phyloP scores from a whole-genome alignment of 371 early-diverging fungal species.

The Entomophthora muscae region DNA sequence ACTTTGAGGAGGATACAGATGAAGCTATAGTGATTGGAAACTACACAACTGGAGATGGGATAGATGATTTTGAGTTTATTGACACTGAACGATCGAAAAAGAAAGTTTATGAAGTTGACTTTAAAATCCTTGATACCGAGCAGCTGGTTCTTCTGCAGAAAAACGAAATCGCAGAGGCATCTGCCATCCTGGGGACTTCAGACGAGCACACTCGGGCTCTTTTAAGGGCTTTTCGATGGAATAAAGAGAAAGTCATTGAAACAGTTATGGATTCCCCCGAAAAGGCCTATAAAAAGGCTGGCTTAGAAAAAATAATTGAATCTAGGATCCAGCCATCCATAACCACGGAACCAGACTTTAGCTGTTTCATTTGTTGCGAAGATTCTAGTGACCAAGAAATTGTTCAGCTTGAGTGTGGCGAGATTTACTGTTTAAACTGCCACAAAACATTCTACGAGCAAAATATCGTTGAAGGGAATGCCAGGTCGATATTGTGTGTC shows the following conservation, averaged over 20 bases:
- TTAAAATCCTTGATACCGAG: constrained; percentile 23
- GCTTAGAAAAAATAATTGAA: constrained; percentile 34
- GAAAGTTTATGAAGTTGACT: constrained; percentile 55
- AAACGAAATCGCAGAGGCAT: constrained; percentile 30
- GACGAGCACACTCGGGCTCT: constrained; percentile 41
- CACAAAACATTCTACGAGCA: constrained; percentile 62
- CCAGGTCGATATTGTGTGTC: constrained; percentile 68
- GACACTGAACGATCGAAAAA: constrained; percentile 19
- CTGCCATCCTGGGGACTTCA: constrained; percentile 39
- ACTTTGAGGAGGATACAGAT: neutral
- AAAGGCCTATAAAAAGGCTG: constrained; percentile 43
- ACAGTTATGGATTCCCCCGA: constrained; percentile 64
- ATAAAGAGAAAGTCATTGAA: constrained; percentile 81
- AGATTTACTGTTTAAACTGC: constrained; percentile 72
- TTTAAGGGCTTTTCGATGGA: constrained; percentile 73
- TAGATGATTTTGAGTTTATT: constrained; percentile 23
- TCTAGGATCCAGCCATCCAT: constrained; percentile 9
- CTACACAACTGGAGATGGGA: constrained; percentile 21
- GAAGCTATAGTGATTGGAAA: constrained; percentile 11
- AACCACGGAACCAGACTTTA: constrained; percentile 24
- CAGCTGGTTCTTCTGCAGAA: constrained; percentile 29
- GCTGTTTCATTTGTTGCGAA: constrained; percentile 78
- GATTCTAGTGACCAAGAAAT: constrained; percentile 35
- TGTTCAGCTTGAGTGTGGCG: constrained; percentile 59
- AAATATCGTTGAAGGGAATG: constrained; percentile 74